Evolutionary conservation across 2,329 filamentous ascomycete species (phyloP).

Genomic region (Aspergillus alliaceus): DNA sequence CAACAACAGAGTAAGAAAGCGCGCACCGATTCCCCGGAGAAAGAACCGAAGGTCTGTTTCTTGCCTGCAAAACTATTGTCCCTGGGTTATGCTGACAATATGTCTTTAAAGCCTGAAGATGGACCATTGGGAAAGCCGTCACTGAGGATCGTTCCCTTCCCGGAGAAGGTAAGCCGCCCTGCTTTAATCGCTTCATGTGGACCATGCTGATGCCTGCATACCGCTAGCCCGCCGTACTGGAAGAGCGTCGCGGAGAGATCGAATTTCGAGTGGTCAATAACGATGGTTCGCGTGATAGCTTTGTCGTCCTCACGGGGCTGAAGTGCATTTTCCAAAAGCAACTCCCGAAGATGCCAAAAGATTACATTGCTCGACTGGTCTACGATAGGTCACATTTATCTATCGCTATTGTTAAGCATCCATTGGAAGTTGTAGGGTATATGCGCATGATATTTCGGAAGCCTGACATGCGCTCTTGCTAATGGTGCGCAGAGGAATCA

Average conservation of each 20-base stretch:
- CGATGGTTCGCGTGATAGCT: constrained; percentile 80
- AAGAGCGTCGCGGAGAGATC: constrained; percentile 91
- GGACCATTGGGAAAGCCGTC: constrained; percentile 49
- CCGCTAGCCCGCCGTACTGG: constrained; percentile 75
- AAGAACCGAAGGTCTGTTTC: constrained; percentile 31
- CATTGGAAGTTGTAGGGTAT: constrained; percentile 80
- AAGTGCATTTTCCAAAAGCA: constrained; percentile 99
- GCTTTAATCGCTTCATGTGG: background rate
- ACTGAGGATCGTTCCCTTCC: constrained; percentile 73
- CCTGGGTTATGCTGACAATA: background rate
- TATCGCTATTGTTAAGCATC: constrained; percentile 96
- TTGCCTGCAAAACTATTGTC: background rate
- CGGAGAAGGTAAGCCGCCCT: constrained; percentile 68
- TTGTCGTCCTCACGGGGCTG: constrained; percentile 90
- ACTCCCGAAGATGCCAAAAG: constrained; percentile 97
- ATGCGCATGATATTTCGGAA: constrained; percentile 17
- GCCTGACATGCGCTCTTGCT: constrained; percentile 10
- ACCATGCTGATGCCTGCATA: constrained; percentile 22
- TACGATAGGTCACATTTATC: constrained; percentile 96
- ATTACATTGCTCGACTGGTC: constrained; percentile 95
- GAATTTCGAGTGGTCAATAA: constrained; percentile 99
- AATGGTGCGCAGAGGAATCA: constrained; percentile 70
- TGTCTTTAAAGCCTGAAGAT: constrained; percentile 35
- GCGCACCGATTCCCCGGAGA: constrained; percentile 47
- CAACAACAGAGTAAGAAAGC: constrained; percentile 50